A percentile compares a stretch with the other conserved stretches of the same genome.
These are phyloP conservation scores for Amphicarpaea edgeworthii DNA, from an alignment of 306 rosid genomes.

Conservation along the genomic window DNA sequence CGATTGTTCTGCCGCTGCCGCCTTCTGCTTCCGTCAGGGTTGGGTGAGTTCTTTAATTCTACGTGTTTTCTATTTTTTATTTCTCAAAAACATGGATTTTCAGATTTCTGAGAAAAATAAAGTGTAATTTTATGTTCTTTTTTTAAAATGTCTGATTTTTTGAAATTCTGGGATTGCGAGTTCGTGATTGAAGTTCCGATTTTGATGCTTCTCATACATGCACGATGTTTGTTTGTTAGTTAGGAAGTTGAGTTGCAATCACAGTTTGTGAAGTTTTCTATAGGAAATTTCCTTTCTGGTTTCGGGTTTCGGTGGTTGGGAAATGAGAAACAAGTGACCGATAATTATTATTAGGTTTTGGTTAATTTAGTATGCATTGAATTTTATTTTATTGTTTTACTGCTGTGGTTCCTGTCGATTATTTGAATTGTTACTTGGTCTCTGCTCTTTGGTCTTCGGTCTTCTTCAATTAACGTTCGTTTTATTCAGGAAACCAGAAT, in stretches of 20 bases:
- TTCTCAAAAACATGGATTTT: background rate
- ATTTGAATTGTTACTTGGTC: background rate
- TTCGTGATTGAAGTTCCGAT: background rate
- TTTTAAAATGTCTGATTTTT: conserved; percentile 18
- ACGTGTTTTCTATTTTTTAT: background rate
- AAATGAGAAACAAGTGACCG: conserved; percentile 39
- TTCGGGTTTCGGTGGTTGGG: conserved; percentile 27
- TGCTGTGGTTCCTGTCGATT: conserved; percentile 7
- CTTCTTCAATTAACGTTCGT: conserved; percentile 37
- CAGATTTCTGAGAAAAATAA: background rate
- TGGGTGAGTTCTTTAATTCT: conserved; percentile 61
- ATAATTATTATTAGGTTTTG: conserved; percentile 12
- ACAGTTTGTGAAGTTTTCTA: background rate
- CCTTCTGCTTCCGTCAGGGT: conserved; percentile 64
- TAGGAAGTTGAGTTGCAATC: conserved; percentile 35
- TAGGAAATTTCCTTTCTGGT: conserved; percentile 19
- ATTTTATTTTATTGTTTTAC: background rate
- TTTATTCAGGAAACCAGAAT: conserved; percentile 85
- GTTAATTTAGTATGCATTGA: conserved; percentile 28
- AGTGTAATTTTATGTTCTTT: background rate
- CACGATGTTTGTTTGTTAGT: background rate
- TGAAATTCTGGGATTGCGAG: conserved; percentile 29
- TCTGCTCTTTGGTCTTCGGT: conserved; percentile 31
- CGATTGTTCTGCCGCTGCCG: conserved; percentile 7
- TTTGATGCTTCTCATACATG: conserved; percentile 4